Percentiles rank a stretch among this genome's conserved stretches.
These are phyloP conservation scores for Lenwebbia sp. DNA, from an alignment of 345 rosid species.

Conservation along the genomic window DNA sequence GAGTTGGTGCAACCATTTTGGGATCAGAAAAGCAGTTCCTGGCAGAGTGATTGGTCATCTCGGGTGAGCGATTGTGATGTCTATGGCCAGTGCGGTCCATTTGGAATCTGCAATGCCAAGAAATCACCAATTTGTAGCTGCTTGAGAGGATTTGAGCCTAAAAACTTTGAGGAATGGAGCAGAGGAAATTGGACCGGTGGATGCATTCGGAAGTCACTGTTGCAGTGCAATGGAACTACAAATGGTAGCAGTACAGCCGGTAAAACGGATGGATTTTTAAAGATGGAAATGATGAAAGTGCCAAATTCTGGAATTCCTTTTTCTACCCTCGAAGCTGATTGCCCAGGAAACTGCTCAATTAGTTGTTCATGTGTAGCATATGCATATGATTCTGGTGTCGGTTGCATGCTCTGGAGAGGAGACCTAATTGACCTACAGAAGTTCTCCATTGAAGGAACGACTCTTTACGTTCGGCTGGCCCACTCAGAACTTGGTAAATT, in stretches of 20 bases:
- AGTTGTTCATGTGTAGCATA: slow-evolving; percentile 22
- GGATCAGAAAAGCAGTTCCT: background rate
- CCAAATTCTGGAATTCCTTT: background rate
- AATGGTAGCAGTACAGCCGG: background rate
- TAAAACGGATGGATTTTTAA: slow-evolving; percentile 8
- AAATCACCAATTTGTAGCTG: slow-evolving; percentile 16
- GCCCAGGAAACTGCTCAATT: slow-evolving; percentile 4
- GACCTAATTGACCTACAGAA: slow-evolving; percentile 2
- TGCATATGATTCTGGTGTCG: slow-evolving; percentile 6
- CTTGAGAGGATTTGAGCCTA: slow-evolving; percentile 4
- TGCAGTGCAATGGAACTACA: slow-evolving; percentile 3
- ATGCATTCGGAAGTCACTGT: slow-evolving; percentile 4
- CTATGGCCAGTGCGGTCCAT: slow-evolving; percentile 15
- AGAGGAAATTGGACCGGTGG: slow-evolving; percentile 17
- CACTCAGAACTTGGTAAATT: slow-evolving; percentile 5
- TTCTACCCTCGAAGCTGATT: background rate
- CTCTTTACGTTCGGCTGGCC: slow-evolving; percentile 7
- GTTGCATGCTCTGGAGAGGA: slow-evolving; percentile 13
- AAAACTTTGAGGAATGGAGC: slow-evolving; percentile 8
- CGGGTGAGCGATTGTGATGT: slow-evolving; percentile 2
- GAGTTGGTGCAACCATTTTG: background rate
- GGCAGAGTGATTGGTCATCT: background rate
- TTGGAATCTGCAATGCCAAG: slow-evolving; percentile 1
- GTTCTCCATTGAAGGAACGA: background rate
- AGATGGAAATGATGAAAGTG: slow-evolving; percentile 3